phyloP scores from a whole-genome alignment of 176 grass and related monocot species.

The Luzula sylvatica region DNA sequence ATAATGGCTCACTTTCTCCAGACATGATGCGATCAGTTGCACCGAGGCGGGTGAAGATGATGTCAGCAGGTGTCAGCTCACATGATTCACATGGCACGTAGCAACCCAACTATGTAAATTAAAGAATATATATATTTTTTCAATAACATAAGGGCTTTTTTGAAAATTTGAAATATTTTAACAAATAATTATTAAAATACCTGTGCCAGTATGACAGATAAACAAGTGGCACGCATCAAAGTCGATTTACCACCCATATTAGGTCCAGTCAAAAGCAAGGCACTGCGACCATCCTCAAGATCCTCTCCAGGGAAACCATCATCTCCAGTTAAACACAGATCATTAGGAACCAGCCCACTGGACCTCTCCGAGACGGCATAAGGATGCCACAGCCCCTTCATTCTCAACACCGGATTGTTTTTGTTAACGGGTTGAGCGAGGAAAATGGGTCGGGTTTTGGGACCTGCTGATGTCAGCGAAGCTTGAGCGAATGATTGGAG shows the following conservation, averaged over 20 bases:
- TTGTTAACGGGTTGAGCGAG: constrained; percentile 28
- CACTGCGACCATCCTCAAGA: constrained; percentile 33
- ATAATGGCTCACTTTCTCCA: constrained; percentile 66
- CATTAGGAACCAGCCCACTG: constrained; percentile 66
- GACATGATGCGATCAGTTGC: constrained; percentile 93
- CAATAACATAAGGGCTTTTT: neutral
- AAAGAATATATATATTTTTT: constrained; percentile 9
- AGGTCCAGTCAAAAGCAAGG: constrained; percentile 88
- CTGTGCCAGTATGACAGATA: constrained; percentile 76
- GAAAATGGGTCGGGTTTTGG: constrained; percentile 58
- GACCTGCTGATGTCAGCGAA: constrained; percentile 40
- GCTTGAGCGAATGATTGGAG: constrained; percentile 72
- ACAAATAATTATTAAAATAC: constrained; percentile 25
- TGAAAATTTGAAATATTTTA: too few relatives aligned
- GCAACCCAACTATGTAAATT: constrained; percentile 49
- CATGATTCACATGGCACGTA: constrained; percentile 78
- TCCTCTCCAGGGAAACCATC: too few relatives aligned
- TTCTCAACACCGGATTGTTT: constrained; percentile 35
- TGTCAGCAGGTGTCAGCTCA: constrained; percentile 55
- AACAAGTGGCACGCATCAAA: constrained; percentile 83
- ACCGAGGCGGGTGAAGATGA: constrained; percentile 88
- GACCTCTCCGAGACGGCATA: constrained; percentile 70
- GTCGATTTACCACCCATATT: constrained; percentile 99
- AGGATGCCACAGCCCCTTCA: constrained; percentile 96
- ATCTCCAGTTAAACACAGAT: constrained; percentile 60